phyloP scores from a whole-genome alignment of 139 green algal species.

The Asterochloris erici region DNA sequence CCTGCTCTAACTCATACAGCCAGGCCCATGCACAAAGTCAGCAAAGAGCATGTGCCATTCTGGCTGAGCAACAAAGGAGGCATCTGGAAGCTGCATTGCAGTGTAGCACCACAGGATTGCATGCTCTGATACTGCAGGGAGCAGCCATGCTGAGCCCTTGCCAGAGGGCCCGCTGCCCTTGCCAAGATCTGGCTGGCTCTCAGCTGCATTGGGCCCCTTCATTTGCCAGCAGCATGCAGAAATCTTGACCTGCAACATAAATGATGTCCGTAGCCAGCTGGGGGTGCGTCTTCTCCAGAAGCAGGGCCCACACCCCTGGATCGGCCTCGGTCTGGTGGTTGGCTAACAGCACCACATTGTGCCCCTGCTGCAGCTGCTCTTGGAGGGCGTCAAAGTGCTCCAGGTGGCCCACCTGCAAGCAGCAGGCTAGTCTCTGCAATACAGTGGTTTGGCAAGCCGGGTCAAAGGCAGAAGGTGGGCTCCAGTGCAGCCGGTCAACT shows the following conservation, averaged over 20 bases:
- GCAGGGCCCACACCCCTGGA: conserved; percentile 91
- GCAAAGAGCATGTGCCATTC: neutral
- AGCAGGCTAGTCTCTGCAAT: no score
- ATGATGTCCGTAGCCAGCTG: conserved; percentile 75
- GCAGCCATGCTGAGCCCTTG: neutral
- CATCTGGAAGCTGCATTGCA: neutral
- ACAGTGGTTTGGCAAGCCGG: no score
- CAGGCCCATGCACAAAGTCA: neutral
- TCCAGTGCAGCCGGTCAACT: no score
- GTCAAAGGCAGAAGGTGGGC: no score
- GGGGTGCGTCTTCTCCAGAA: conserved; percentile 83
- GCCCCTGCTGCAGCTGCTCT: conserved; percentile 53
- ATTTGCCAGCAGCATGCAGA: neutral
- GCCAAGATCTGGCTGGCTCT: neutral
- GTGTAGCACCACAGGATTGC: neutral
- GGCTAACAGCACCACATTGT: conserved; percentile 97
- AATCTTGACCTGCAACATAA: conserved; percentile 58
- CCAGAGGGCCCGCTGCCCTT: neutral
- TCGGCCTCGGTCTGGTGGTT: conserved; percentile 99
- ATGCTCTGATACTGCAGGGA: neutral
- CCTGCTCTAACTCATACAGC: neutral
- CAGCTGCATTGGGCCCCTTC: neutral
- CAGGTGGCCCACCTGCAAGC: conserved; percentile 43
- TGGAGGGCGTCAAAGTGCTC: conserved; percentile 42
- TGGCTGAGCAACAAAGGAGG: neutral